Evolutionary conservation across 495 filamentous ascomycete species (phyloP).

Genomic region (Podospora anserina): DNA sequence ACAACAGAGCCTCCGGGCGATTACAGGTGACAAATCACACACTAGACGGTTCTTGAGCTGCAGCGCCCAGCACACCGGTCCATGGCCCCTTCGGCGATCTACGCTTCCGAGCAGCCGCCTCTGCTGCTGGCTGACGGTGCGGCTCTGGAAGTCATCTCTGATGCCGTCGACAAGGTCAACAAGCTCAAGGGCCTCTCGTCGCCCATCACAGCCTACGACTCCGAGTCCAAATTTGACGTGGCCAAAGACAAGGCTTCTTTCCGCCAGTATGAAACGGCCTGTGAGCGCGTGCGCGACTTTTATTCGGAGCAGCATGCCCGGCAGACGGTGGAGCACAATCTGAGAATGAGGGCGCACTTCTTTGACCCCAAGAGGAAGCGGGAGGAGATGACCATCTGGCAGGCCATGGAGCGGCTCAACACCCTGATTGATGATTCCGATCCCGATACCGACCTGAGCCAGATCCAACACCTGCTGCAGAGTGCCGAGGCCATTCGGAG

Average conservation of each 20-base stretch:
- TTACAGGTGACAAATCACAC: not conserved
- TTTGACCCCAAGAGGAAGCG: slow-evolving; percentile 55
- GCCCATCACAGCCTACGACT: slow-evolving; percentile 54
- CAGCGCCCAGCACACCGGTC: not conserved
- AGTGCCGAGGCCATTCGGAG: slow-evolving; percentile 81
- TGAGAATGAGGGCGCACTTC: slow-evolving; percentile 69
- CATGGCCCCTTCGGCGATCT: slow-evolving; percentile 20
- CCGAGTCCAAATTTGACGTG: slow-evolving; percentile 64
- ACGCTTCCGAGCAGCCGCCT: slow-evolving; percentile 14
- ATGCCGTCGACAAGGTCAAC: slow-evolving; percentile 79
- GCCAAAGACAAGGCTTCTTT: slow-evolving; percentile 80
- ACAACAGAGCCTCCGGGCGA: not conserved
- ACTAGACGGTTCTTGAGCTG: not conserved
- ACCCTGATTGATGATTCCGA: slow-evolving; percentile 84
- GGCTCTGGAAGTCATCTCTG: slow-evolving; percentile 75
- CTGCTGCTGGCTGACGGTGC: slow-evolving; percentile 55
- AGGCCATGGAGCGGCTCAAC: slow-evolving; percentile 87
- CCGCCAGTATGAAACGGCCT: slow-evolving; percentile 73
- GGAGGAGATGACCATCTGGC: slow-evolving; percentile 78
- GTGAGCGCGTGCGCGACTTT: slow-evolving; percentile 76
- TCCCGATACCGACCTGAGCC: slow-evolving; percentile 75
- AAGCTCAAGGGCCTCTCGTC: slow-evolving; percentile 56
- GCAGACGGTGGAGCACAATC: slow-evolving; percentile 82
- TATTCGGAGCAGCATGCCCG: slow-evolving; percentile 81
- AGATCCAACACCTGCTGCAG: slow-evolving; percentile 86